Base-by-base conservation (phyloP, 768 basidiomycete genomes). In the Tulasnella sp. region DNA sequence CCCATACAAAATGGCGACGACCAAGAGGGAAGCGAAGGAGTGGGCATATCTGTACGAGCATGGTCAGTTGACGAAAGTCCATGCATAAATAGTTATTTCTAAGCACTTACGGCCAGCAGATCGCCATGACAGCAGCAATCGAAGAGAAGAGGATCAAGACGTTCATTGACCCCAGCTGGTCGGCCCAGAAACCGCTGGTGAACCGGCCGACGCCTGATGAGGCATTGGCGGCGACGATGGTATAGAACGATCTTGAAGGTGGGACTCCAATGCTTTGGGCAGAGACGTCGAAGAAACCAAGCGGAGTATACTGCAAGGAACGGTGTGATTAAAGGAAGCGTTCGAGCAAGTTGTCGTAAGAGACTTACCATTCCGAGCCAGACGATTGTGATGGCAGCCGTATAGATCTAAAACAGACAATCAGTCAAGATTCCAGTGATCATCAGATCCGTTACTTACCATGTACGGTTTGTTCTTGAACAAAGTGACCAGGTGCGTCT, bases 1-100 rank as follows among this genome's bases (percentile, higher is more conserved):
- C 88, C 90, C 90, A 75, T 91, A 92, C 12, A 88, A 74, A 6
- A 90, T 77, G 0, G 86, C 82, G 47, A 92, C 77, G 7, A 79
- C 84, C 3, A 90, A 81, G 34, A 88, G 80, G 0, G 82, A 80
- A 0, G 78, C 80, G 68, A 84, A 76, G 35, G 77, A 83, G 47
- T 44, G 59, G 40, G 69, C 69, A 62, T 75, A 75, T 9, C 69
- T 70, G 69, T 16, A 1, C 29, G 17, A 5, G 39, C 29, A 41
- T 5, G 8, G 42, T 39, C 2, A 39, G 64, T n/a, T 12, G 8
- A 41, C 35, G 22, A 2, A n/a, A n/a, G n/a, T n/a, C n/a, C n/a
- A n/a, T n/a, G n/a, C 16, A 1, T 11, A 29, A 32, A 14, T 9
- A 47, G 6, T 47, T 12, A 5, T 22, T 17, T 5, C 52, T 14